phyloP scores from a whole-genome alignment of 768 basidiomycete genomes.

The Lentinula boryana region DNA sequence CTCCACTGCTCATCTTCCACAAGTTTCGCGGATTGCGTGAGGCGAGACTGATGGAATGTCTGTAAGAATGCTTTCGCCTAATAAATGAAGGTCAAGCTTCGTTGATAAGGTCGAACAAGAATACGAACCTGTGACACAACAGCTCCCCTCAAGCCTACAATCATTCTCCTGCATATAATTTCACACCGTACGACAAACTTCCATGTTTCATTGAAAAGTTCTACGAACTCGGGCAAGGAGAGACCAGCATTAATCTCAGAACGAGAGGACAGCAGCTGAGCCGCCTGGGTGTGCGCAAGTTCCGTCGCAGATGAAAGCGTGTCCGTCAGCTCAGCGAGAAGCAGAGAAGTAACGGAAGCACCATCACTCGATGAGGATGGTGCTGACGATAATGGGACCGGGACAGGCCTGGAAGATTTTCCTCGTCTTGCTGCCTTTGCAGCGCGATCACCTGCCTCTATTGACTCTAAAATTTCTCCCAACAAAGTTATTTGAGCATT shows the following conservation, averaged over 20 bases:
- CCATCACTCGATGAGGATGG: not conserved
- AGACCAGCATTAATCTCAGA: conserved; percentile 76
- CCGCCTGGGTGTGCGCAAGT: conserved; percentile 75
- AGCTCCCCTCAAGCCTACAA: conserved; percentile 84
- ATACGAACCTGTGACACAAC: conserved; percentile 69
- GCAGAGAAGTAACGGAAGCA: conserved; percentile 14
- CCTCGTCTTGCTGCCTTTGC: not conserved
- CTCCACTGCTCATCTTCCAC: conserved; percentile 97
- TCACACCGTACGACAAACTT: conserved; percentile 86
- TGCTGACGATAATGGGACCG: not conserved
- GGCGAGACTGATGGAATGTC: conserved; percentile 74
- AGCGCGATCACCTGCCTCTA: conserved; percentile 22
- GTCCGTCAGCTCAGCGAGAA: conserved; percentile 68
- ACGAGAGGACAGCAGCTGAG: conserved; percentile 71
- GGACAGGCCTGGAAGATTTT: not conserved
- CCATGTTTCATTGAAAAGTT: conserved; percentile 84
- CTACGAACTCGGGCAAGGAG: conserved; percentile 67
- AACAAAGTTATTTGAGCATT: conserved; percentile 56
- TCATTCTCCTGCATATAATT: conserved; percentile 82
- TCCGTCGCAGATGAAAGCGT: conserved; percentile 78
- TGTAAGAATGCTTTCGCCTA: conserved; percentile 87
- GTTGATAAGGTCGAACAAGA: not conserved
- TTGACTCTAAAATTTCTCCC: conserved; percentile 47
- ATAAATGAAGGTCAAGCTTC: conserved; percentile 4
- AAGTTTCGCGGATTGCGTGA: conserved; percentile 76